phyloP scores from a whole-genome alignment of 306 rosid species.

The Lagenaria siceraria region DNA sequence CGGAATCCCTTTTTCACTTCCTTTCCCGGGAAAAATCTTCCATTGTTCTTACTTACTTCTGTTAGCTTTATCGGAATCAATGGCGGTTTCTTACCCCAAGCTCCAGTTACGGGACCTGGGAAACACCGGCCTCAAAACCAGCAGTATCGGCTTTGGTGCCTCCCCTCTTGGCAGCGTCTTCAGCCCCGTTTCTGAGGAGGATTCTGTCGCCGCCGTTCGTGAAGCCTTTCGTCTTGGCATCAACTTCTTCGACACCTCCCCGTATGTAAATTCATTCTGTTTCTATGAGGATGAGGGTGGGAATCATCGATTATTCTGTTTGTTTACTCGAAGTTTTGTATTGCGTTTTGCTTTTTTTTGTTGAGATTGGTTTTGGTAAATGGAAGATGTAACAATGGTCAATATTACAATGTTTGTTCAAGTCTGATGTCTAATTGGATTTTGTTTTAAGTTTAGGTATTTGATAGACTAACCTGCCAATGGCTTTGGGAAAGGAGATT shows the following conservation, averaged over 20 bases:
- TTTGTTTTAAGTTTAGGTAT: neutral
- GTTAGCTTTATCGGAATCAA: neutral
- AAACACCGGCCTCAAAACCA: conserved; percentile 68
- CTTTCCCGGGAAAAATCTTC: neutral
- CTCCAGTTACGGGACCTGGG: conserved; percentile 60
- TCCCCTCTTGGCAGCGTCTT: conserved; percentile 90
- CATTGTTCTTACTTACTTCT: neutral
- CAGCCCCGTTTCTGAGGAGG: conserved; percentile 55
- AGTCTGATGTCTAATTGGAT: neutral
- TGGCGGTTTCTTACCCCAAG: conserved; percentile 22
- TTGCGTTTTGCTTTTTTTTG: neutral
- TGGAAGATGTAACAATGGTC: neutral
- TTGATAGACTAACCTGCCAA: neutral
- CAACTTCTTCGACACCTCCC: conserved; percentile 92
- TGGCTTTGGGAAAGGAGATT: neutral
- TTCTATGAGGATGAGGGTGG: neutral
- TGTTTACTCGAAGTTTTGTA: neutral
- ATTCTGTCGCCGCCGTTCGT: conserved; percentile 62
- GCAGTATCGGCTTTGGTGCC: conserved; percentile 82
- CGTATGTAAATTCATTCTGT: conserved; percentile 27
- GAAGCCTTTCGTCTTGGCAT: conserved; percentile 64
- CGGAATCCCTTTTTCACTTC: neutral
- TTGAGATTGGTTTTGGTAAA: neutral
- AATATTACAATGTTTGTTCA: neutral
- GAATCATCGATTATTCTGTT: neutral